Evolutionary conservation across 2,329 filamentous ascomycete species (phyloP).

Genomic region (Cordyceps javanica): DNA sequence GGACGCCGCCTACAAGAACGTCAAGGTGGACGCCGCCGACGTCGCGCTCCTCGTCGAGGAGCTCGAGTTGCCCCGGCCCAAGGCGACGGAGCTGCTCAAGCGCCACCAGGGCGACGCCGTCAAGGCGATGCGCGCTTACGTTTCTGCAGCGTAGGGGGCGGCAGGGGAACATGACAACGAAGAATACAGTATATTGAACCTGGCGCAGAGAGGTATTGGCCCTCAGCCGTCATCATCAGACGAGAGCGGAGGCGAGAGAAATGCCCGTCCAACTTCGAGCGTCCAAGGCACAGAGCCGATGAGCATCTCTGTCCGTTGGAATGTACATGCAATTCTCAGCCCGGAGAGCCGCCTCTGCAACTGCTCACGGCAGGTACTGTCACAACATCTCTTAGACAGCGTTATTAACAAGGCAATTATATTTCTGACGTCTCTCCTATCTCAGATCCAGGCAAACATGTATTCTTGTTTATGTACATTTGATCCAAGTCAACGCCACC

Average conservation of each 20-base stretch:
- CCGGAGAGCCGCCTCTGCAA: background rate
- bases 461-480: slow-evolving; percentile 1
- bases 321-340: background rate
- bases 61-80: slow-evolving; percentile 63
- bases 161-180: too few species aligned
- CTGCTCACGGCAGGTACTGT: background rate
- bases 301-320: background rate
- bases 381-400: background rate
- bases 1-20: slow-evolving; percentile 42
- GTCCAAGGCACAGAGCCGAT: background rate
- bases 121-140: slow-evolving; percentile 58
- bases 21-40: slow-evolving; percentile 70
- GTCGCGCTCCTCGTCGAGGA: slow-evolving; percentile 66
- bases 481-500: background rate
- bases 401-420: slow-evolving; percentile 2
- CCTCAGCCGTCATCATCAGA: background rate
- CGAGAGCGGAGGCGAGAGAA: background rate
- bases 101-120: slow-evolving; percentile 64
- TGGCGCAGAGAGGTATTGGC: background rate
- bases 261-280: background rate
- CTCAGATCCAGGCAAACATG: background rate
- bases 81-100: slow-evolving; percentile 69
- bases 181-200: background rate
- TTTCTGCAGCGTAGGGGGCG: slow-evolving; percentile 20
- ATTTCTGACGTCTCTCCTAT: background rate